Evolutionary conservation across 108 stramenopile species (phyloP).

Genomic region (Cyclotella baltica): DNA sequence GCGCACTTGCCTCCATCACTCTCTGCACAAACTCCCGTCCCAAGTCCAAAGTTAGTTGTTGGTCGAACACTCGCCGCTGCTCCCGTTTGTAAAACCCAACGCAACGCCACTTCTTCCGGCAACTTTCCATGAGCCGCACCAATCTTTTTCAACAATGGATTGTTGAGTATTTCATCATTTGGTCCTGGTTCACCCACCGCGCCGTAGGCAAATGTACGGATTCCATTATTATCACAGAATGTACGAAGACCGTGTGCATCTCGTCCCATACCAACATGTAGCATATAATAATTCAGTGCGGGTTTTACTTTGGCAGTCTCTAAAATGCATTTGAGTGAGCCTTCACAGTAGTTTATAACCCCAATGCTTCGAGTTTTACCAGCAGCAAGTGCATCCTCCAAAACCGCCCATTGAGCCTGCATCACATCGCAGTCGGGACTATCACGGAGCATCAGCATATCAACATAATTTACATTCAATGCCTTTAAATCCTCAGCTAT

Average conservation of each 20-base stretch:
- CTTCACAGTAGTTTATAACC: conserved; percentile 62
- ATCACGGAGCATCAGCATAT: conserved; percentile 70
- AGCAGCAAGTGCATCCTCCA: conserved; percentile 55
- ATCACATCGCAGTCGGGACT: conserved; percentile 58
- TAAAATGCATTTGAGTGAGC: conserved; percentile 43
- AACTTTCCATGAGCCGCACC: conserved; percentile 35
- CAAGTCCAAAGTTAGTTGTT: conserved; percentile 51
- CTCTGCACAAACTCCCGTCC: conserved; percentile 11
- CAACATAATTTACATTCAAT: conserved; percentile 47
- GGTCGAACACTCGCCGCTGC: conserved; percentile 52
- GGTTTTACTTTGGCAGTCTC: conserved; percentile 56
- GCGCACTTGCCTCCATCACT: conserved; percentile 37
- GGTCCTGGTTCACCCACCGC: conserved; percentile 61
- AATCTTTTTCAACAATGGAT: conserved; percentile 39
- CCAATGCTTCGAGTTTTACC: conserved; percentile 55
- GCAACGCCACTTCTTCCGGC: conserved; percentile 57
- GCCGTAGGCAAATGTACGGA: conserved; percentile 66
- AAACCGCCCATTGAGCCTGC: conserved; percentile 60
- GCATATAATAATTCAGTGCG: conserved; percentile 60
- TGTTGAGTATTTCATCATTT: conserved; percentile 36
- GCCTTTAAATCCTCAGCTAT: conserved; percentile 58
- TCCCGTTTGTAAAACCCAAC: conserved; percentile 61
- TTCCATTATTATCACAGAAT: conserved; percentile 47
- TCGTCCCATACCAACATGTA: conserved; percentile 55
- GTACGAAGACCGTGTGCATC: conserved; percentile 48